phyloP scores from a whole-genome alignment of 1,139 yeast genomes.

The Geotrichum restrictum region DNA sequence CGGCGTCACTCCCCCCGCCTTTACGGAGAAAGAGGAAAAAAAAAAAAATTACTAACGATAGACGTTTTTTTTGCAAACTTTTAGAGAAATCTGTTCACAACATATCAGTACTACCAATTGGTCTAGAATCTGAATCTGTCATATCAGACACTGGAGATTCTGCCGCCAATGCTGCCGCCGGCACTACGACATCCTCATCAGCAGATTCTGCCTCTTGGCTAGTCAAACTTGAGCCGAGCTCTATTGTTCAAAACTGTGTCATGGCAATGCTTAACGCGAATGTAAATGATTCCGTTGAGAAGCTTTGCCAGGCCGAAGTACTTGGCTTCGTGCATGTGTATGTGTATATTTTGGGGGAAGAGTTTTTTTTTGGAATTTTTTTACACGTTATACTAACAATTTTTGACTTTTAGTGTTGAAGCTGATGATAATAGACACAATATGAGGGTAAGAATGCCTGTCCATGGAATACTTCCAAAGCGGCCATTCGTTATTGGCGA shows the following conservation, averaged over 20 bases:
- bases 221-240: slow-evolving; percentile 47
- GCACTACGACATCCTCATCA: not conserved
- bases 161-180: slow-evolving; percentile 3
- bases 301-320: slow-evolving; percentile 55
- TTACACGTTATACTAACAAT: not conserved
- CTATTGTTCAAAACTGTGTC: slow-evolving; percentile 66
- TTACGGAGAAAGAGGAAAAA: too few species aligned
- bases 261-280: slow-evolving; percentile 68
- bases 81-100: slow-evolving; percentile 24
- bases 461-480: slow-evolving; percentile 81
- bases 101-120: slow-evolving; percentile 43
- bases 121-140: slow-evolving; percentile 21
- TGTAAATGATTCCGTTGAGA: slow-evolving; percentile 47
- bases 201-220: slow-evolving; percentile 24
- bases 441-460: slow-evolving; percentile 73
- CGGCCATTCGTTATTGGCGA: slow-evolving; percentile 63
- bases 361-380: too few species aligned
- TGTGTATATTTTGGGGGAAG: slow-evolving; percentile 1
- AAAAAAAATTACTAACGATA: too few species aligned
- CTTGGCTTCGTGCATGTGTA: slow-evolving; percentile 56
- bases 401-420: slow-evolving; percentile 42
- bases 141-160: slow-evolving; percentile 14
- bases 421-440: slow-evolving; percentile 69
- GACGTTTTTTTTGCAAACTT: not conserved
- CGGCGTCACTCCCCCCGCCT: not conserved